phyloP scores from a whole-genome alignment of 495 filamentous ascomycete species.

The Penicillium flavigenum region DNA sequence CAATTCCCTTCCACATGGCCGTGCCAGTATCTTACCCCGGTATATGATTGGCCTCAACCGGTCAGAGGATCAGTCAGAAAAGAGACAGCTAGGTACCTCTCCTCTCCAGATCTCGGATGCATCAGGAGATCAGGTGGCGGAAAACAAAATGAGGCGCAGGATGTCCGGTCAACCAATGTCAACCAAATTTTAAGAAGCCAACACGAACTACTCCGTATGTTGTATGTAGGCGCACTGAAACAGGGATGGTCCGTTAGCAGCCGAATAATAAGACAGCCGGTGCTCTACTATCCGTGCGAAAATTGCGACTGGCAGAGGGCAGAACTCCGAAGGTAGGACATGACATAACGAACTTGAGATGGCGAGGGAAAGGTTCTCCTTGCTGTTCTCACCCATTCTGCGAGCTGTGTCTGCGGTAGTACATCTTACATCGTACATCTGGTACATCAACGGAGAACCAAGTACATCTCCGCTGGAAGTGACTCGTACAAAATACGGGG shows the following conservation, averaged over 20 bases:
- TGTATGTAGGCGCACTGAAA: conserved; percentile 10
- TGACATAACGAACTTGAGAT: conserved; percentile 27
- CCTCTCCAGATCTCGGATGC: conserved; percentile 18
- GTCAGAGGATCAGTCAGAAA: conserved; percentile 17
- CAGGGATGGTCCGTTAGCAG: conserved; percentile 10
- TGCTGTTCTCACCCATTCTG: conserved; percentile 15
- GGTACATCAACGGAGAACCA: conserved; percentile 2
- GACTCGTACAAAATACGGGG: conserved; percentile 3
- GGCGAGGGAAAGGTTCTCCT: conserved; percentile 18
- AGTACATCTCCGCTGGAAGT: conserved; percentile 2
- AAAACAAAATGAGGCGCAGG: conserved; percentile 8
- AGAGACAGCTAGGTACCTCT: neutral
- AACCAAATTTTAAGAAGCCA: conserved; percentile 1
- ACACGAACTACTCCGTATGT: neutral
- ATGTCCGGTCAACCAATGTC: conserved; percentile 27
- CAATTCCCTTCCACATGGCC: neutral
- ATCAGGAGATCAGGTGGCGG: conserved; percentile 26
- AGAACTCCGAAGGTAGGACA: conserved; percentile 25
- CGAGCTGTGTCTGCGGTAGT: conserved; percentile 1
- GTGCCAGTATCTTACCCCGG: neutral
- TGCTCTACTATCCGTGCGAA: conserved; percentile 1
- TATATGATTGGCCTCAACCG: conserved; percentile 5
- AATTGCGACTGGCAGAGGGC: neutral
- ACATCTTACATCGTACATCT: conserved; percentile 4
- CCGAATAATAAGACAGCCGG: conserved; percentile 2